These are phyloP conservation scores for Globisporangium emineosum DNA, from an alignment of 352 stramenopile species.

Conservation along the genomic window DNA sequence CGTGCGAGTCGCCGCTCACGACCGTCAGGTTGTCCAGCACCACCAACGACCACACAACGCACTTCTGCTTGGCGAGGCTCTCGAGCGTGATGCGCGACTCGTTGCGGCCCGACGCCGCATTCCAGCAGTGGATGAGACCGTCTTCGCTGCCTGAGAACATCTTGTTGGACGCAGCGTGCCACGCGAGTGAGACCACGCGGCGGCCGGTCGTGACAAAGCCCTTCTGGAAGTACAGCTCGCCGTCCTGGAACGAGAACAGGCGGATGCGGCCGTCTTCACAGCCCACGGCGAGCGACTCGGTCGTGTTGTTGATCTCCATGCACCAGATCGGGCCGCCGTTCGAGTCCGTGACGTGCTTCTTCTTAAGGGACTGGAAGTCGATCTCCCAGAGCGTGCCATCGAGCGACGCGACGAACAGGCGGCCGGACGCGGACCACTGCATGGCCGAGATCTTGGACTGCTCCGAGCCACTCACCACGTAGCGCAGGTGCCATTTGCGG, in stretches of 20 bases:
- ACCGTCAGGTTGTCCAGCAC: constrained; percentile 91
- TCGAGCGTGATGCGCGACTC: constrained; percentile 83
- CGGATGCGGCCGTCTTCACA: constrained; percentile 90
- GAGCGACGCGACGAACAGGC: constrained; percentile 68
- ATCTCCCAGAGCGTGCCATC: constrained; percentile 82
- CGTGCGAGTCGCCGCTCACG: constrained; percentile 91
- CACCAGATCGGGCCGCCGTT: constrained; percentile 89
- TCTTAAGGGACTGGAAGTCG: constrained; percentile 63
- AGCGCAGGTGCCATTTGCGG: constrained; percentile 71
- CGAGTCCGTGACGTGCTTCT: constrained; percentile 80
- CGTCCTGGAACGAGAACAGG: constrained; percentile 76
- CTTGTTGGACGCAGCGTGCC: constrained; percentile 62
- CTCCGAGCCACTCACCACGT: constrained; percentile 58
- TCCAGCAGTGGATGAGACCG: constrained; percentile 88
- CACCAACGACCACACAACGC: constrained; percentile 88
- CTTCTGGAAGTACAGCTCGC: constrained; percentile 82
- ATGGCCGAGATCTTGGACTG: constrained; percentile 73
- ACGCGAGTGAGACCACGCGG: constrained; percentile 83
- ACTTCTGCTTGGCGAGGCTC: constrained; percentile 69
- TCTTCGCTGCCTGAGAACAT: constrained; percentile 87
- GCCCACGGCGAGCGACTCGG: constrained; percentile 71
- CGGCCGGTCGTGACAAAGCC: constrained; percentile 70
- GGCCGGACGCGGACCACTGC: constrained; percentile 42
- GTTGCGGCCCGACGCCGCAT: constrained; percentile 71
- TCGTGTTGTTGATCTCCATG: constrained; percentile 66